Percentiles rank a stretch among this genome's conserved stretches.
phyloP scores from a whole-genome alignment of 805 yeast genomes.

The Metschnikowia matae region DNA sequence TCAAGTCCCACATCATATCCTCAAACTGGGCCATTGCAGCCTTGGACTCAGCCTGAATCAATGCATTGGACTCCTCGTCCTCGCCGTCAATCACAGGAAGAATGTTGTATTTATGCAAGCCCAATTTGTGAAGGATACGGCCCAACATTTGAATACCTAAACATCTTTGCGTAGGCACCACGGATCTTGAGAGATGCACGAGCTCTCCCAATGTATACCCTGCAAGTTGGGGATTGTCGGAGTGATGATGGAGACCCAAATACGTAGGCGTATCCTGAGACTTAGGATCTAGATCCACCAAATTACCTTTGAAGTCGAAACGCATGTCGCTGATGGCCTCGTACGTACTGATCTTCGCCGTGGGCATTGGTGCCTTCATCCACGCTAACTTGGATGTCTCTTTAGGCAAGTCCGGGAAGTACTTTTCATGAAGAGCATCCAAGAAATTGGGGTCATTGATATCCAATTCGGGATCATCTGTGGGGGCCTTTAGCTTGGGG shows the following conservation, averaged over 20 bases:
- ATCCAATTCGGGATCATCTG: conserved; percentile 44
- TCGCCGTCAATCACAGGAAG: conserved; percentile 41
- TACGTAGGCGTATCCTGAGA: conserved; percentile 43
- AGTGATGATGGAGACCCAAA: conserved; percentile 85
- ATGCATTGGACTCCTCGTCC: conserved; percentile 29
- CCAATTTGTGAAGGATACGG: conserved; percentile 76
- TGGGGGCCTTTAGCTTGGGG: conserved; percentile 44
- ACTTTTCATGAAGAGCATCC: conserved; percentile 75
- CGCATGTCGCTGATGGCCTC: conserved; percentile 65
- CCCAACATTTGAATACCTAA: conserved; percentile 86
- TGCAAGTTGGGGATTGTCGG: conserved; percentile 82
- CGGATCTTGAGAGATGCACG: conserved; percentile 72
- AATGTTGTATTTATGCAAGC: conserved; percentile 54
- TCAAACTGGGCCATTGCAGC: conserved; percentile 41
- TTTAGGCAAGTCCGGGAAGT: conserved; percentile 83
- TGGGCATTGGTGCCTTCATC: conserved; percentile 72
- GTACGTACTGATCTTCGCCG: conserved; percentile 39
- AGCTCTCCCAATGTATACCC: conserved; percentile 89
- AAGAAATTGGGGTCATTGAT: conserved; percentile 75
- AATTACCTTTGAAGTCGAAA: conserved; percentile 82
- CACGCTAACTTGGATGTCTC: conserved; percentile 82
- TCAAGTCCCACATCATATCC: conserved; percentile 63
- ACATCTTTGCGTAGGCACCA: conserved; percentile 79
- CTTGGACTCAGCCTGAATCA: conserved; percentile 34
- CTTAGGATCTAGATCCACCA: conserved; percentile 47